phyloP scores from a whole-genome alignment of 495 filamentous ascomycete genomes.

The Xylaria grammica region DNA sequence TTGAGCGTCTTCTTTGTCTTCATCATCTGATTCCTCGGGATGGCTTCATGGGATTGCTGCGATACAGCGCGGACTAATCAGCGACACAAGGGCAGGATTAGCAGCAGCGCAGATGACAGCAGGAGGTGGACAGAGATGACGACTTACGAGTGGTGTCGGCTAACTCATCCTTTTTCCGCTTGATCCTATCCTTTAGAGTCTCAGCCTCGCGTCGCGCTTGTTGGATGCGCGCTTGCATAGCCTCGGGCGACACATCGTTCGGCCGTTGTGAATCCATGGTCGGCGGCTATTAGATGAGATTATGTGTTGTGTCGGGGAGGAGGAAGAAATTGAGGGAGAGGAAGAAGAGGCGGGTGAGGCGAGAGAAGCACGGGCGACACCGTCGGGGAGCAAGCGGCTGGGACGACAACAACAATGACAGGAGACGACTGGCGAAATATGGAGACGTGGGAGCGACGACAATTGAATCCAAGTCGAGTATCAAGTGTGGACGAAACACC shows the following conservation, averaged over 20 bases:
- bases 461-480: conserved; percentile 23
- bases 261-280: conserved; percentile 56
- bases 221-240: conserved; percentile 81
- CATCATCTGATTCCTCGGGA: conserved; percentile 90
- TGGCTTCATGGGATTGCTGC: conserved; percentile 80
- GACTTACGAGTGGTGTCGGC: conserved; percentile 94
- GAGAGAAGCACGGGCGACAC: conserved; percentile 28
- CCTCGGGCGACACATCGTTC: conserved; percentile 64
- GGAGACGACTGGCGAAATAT: conserved; percentile 30
- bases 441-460: conserved; percentile 26
- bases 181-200: conserved; percentile 97
- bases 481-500: conserved; percentile 30
- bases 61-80: conserved; percentile 86
- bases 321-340: conserved; percentile 31
- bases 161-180: conserved; percentile 98
- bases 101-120: conserved; percentile 3
- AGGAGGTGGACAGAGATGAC: background rate
- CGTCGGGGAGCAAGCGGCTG: conserved; percentile 34
- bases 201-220: conserved; percentile 97
- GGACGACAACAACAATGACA: conserved; percentile 25
- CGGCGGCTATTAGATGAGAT: conserved; percentile 23
- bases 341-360: conserved; percentile 30
- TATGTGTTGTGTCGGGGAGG: conserved; percentile 35
- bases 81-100: conserved; percentile 14
- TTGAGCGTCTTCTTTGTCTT: conserved; percentile 93